Conservation (phyloP, 2,329 filamentous ascomycete genomes). For the Reticulascus tulasneorum region DNA sequence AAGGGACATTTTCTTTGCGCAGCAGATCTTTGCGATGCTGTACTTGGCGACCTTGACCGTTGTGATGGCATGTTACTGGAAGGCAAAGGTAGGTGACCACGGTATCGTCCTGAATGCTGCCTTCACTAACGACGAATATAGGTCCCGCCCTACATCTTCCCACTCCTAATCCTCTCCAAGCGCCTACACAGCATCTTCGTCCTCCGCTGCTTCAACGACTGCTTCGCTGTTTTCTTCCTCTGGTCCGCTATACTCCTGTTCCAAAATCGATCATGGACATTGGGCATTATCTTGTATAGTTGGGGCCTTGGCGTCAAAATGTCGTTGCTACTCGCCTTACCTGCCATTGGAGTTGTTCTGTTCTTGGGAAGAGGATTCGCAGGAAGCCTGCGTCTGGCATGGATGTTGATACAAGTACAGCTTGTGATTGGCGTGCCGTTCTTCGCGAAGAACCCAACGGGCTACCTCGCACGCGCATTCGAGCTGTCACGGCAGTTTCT, state of each 20-base stretch:
- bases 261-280: conserved; percentile 69
- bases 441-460: conserved; percentile 56
- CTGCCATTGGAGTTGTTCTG: conserved; percentile 73
- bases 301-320: conserved; percentile 91
- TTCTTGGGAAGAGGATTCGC: conserved; percentile 68
- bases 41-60: conserved; percentile 73
- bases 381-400: conserved; percentile 62
- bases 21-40: conserved; percentile 74
- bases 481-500: conserved; percentile 88
- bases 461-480: conserved; percentile 80
- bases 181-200: conserved; percentile 91
- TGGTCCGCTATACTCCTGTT: conserved; percentile 78
- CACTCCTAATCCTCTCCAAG: conserved; percentile 83
- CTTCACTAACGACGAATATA: conserved; percentile 24
- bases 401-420: conserved; percentile 75
- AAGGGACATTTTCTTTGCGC: conserved; percentile 71
- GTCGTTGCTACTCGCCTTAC: conserved; percentile 78
- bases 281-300: conserved; percentile 70
- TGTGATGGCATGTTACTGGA: conserved; percentile 78
- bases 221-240: conserved; percentile 78
- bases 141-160: conserved; percentile 83
- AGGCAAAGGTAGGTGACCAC: conserved; percentile 54
- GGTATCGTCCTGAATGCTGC: conserved; percentile 1
- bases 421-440: conserved; percentile 67
- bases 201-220: conserved; percentile 92